Evolutionary conservation across 306 rosid species (phyloP).

Genomic region (Geum urbanum): DNA sequence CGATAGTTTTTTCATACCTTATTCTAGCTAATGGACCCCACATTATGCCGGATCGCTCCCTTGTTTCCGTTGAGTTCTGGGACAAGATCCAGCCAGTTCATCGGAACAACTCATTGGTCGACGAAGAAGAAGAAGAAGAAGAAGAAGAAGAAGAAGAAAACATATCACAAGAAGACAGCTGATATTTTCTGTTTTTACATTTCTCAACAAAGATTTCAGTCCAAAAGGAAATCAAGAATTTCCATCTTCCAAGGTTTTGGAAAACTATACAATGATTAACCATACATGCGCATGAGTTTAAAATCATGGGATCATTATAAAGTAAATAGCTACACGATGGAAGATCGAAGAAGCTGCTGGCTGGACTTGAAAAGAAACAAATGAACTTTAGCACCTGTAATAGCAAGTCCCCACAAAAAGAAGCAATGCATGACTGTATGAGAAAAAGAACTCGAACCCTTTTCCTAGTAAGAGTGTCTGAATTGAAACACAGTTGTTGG

Average conservation of each 20-base stretch:
- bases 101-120: too few species aligned
- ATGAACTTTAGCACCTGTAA: background rate
- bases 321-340: background rate
- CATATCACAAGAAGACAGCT: too few species aligned
- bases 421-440: constrained; percentile 2
- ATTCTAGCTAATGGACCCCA: too few species aligned
- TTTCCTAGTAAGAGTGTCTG: constrained; percentile 6
- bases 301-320: background rate
- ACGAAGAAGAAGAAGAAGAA: too few species aligned
- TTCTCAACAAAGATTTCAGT: background rate
- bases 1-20: too few species aligned
- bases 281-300: background rate
- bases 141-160: too few species aligned
- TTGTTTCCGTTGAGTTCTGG: too few species aligned
- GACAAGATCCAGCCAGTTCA: too few species aligned
- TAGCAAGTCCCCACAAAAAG: constrained; percentile 10
- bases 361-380: background rate
- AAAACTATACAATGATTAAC: background rate
- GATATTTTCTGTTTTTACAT: background rate
- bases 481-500: constrained; percentile 1
- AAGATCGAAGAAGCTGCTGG: too few species aligned
- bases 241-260: background rate
- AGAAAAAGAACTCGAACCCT: background rate
- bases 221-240: background rate
- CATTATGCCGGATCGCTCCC: too few species aligned